Evolutionary conservation across 2,329 filamentous ascomycete genomes (phyloP), one percentile per base, ranked within the genome.

Genomic region (Colletotrichum sp.): DNA sequence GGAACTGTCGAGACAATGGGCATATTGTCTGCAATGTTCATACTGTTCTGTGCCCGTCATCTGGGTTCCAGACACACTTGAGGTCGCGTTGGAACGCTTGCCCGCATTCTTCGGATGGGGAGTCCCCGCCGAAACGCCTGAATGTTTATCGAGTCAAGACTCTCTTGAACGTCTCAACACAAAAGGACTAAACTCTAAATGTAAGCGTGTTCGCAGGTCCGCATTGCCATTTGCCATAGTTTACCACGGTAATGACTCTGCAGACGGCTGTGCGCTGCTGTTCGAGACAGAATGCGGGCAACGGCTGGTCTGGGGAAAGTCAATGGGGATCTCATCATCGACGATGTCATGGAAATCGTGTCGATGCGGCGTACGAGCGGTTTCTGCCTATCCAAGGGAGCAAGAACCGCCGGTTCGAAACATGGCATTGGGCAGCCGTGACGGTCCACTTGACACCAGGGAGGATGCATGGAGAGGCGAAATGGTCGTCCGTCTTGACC

Each of bases 81-180:
- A 28, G n/a, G 21, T 48, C 39, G 66, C 64, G 64, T 48, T 75
- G 73, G 69, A 68, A 75, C 63, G 64, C 70, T 32, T 24, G 21
- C 57, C 59, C 16, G 30, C 52, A 48, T 68, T 59, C 57, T 72
- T 68, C 57, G 43, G 70, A 75, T 39, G 70, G 70, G 24, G 16
- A 73, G 32, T 59, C 70, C 36, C 73, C 69, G 73, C 64, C 69
- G 63, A 68, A 75, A 68, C 39, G 48, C 43, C 7, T 64, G 36
- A 21, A 30, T 73, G 57, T 72, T 36, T 59, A 64, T 75, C 43
- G 63, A 75, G 32, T 52, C 63, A 75, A 63, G 70, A 59, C 69
- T 64, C 57, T 64, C 43, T 59, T 24, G 39, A 73, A 28, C 39
- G 52, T 68, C 55, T 68, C 73, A 55, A 66, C 26, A 75, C 64